Base-by-base conservation (phyloP, 2,329 filamentous ascomycete species). In the Laburnicola sp. region DNA sequence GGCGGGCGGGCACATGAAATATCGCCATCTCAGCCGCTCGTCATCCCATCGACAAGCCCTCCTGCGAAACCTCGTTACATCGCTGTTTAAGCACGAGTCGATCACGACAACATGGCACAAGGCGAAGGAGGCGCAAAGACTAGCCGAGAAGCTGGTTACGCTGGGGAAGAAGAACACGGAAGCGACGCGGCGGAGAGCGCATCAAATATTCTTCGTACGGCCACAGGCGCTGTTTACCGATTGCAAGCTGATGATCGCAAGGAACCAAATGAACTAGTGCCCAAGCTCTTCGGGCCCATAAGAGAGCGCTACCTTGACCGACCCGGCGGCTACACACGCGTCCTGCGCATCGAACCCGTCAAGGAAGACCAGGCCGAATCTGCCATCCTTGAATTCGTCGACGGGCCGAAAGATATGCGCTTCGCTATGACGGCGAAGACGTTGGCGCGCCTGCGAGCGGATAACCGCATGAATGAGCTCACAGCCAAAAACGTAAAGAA, bases 61-160 rank as follows among this genome's bases (percentile, higher is more conserved):
- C 63, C 86, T 99, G 62, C 91, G 94, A 69, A 97, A 97, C 76
- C 82, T 99, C 55, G 92, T 97, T 72, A 96, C 93, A 62, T 94
- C 93, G 48, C 88, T 99, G 61, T 88, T 99, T 77, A 83, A 89
- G 75, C 86, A 96, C 75, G 94, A 99, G 79, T 86, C 90, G 57
- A 96, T 99, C 77, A 86, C 87, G 58, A 99, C 94, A 44, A 96
- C 94, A 76, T 97, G 89, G 82, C 86, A 88, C 72, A 97, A 97
- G 78, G 94, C 94, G 41, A 99, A 97, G 77, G 94, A 99, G 78
- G 89, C 94, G 21, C 94, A 99, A 77, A 83, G 89, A 37, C 74
- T 97, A 63, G 94, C 92, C 6, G 94, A 99, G 72, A 95, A 96
- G 79, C 80, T 97, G 61, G 92, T 99, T 66, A 97, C 92, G 3